These are phyloP conservation scores for Postia placenta DNA, from an alignment of 768 basidiomycete species.

Conservation along the genomic window DNA sequence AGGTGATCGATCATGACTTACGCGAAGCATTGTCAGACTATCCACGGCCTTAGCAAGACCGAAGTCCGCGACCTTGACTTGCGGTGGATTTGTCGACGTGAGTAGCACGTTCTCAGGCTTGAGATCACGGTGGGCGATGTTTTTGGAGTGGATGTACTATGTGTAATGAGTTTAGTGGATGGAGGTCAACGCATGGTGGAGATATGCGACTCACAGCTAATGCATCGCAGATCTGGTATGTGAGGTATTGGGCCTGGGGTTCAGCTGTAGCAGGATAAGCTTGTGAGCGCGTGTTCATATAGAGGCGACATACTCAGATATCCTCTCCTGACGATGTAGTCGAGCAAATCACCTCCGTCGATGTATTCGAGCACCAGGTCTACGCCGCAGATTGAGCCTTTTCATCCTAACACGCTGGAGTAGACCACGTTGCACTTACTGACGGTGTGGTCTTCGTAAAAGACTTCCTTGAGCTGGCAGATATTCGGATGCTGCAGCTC, in stretches of 20 bases:
- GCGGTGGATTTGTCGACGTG: slow-evolving; percentile 61
- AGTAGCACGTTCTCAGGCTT: slow-evolving; percentile 92
- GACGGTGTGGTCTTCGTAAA: slow-evolving; percentile 54
- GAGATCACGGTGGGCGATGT: slow-evolving; percentile 88
- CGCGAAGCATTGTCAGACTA: slow-evolving; percentile 68
- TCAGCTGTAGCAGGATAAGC: slow-evolving; percentile 34
- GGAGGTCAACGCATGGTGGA: neutral
- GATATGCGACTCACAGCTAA: slow-evolving; percentile 45
- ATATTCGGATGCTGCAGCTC: slow-evolving; percentile 76
- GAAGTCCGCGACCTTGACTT: slow-evolving; percentile 91
- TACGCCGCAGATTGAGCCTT: slow-evolving; percentile 27
- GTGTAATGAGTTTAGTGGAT: neutral
- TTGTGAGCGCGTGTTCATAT: no score
- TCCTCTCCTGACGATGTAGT: slow-evolving; percentile 57
- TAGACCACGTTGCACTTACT: slow-evolving; percentile 40
- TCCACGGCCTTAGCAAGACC: slow-evolving; percentile 92
- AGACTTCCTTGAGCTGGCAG: slow-evolving; percentile 73
- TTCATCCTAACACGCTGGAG: neutral
- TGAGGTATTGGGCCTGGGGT: slow-evolving; percentile 56
- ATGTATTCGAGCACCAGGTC: slow-evolving; percentile 82
- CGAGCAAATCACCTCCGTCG: slow-evolving; percentile 84
- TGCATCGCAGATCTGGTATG: slow-evolving; percentile 79
- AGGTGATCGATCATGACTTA: slow-evolving; percentile 27
- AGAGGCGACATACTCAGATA: slow-evolving; percentile 68
- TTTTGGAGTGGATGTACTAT: slow-evolving; percentile 63